phyloP scores from a whole-genome alignment of 371 early-diverging fungal species.

The Mortierella sp. region DNA sequence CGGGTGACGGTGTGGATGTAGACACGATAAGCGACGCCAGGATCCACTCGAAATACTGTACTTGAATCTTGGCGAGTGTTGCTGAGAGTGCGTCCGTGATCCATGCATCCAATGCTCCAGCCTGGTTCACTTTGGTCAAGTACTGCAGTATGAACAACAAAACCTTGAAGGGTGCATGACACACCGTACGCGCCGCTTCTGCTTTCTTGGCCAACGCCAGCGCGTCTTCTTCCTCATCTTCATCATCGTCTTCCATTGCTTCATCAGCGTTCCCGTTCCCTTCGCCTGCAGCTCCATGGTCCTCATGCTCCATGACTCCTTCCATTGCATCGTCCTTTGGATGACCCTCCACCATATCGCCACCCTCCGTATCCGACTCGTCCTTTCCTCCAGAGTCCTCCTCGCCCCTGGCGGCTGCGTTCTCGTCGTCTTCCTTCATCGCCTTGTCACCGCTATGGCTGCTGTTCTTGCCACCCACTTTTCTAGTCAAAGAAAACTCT shows the following conservation, averaged over 20 bases:
- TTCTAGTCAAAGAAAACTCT: too few species aligned
- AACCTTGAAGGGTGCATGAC: constrained; percentile 41
- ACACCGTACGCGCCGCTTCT: constrained; percentile 17
- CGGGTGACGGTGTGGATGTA: not conserved
- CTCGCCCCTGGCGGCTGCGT: too few species aligned
- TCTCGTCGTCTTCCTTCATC: too few species aligned
- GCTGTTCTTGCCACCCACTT: too few species aligned
- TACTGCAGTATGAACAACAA: constrained; percentile 39
- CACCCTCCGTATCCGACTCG: too few species aligned
- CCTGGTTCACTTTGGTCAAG: constrained; percentile 34
- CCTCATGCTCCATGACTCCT: too few species aligned
- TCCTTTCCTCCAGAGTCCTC: too few species aligned
- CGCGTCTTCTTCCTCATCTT: constrained; percentile 11
- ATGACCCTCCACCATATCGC: too few species aligned
- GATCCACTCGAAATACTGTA: constrained; percentile 45
- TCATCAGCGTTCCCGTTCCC: too few species aligned
- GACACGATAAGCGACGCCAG: constrained; percentile 1
- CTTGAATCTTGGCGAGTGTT: constrained; percentile 19
- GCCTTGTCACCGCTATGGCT: too few species aligned
- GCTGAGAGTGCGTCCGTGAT: constrained; percentile 47
- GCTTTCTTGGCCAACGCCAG: constrained; percentile 30
- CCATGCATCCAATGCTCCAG: constrained; percentile 35
- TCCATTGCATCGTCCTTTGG: too few species aligned
- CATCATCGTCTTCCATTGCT: not conserved
- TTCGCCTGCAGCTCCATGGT: too few species aligned